These are phyloP conservation scores for Striga asiatica DNA, from an alignment of 257 asterid genomes.

Conservation along the genomic window DNA sequence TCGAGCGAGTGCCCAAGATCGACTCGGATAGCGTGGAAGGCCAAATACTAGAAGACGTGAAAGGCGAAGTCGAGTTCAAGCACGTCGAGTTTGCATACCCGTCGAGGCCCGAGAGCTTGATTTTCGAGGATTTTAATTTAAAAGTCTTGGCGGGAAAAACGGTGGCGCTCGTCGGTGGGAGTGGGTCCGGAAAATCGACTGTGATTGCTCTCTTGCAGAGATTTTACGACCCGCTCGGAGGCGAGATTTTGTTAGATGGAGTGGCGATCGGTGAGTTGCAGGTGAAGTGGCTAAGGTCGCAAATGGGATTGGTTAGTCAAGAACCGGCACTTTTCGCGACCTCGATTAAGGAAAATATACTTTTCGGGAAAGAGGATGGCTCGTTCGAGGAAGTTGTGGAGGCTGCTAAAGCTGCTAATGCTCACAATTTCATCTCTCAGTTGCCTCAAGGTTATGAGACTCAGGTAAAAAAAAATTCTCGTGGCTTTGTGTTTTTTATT, in stretches of 20 bases:
- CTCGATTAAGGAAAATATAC: constrained; percentile 72
- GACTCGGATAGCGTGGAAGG: constrained; percentile 69
- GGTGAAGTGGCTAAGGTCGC: constrained; percentile 87
- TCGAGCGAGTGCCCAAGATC: constrained; percentile 59
- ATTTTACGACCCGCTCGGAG: constrained; percentile 70
- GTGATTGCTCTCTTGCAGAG: constrained; percentile 70
- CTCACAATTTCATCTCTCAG: constrained; percentile 72
- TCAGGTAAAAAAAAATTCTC: constrained; percentile 34
- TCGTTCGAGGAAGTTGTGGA: constrained; percentile 59
- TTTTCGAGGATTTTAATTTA: constrained; percentile 53
- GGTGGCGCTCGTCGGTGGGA: constrained; percentile 84
- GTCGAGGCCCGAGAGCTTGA: constrained; percentile 61
- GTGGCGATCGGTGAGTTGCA: constrained; percentile 63
- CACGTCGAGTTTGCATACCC: constrained; percentile 62
- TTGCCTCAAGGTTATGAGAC: constrained; percentile 87
- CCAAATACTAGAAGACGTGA: constrained; percentile 31
- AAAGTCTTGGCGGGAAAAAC: constrained; percentile 60
- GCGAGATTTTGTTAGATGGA: constrained; percentile 69
- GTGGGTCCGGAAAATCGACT: constrained; percentile 92
- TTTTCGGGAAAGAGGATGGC: constrained; percentile 86
- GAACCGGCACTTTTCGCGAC: constrained; percentile 94
- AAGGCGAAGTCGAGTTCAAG: constrained; percentile 63
- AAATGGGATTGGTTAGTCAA: constrained; percentile 94
- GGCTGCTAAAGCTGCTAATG: constrained; percentile 92
- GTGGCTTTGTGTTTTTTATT: too few species aligned